Evolutionary conservation across 1,139 yeast species (phyloP), one percentile per base, ranked within the genome.

Genomic region (Meyerozyma smithsonii): DNA sequence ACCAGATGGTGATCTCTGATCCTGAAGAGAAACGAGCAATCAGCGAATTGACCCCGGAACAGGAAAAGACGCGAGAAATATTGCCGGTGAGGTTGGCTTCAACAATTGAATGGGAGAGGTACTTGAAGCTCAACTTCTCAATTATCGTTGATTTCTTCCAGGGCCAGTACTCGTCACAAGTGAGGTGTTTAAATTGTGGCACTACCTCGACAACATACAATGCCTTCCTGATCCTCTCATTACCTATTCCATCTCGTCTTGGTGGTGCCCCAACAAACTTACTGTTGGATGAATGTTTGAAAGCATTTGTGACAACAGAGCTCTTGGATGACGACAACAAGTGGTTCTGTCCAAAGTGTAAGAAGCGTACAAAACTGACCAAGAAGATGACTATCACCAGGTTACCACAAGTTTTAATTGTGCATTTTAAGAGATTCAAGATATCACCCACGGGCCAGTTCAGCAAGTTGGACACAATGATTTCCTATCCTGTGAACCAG

Each of bases 81-180:
- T 62, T 88, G 54, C 87, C 95, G 1, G 74, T 89, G 5, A 72
- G 97, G 45, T 71, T 86, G 32, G 97, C 97, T 0, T 84, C 96
- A 0, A 81, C 95, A 0, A 83, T 89, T 38, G 97, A 92, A 59
- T 92, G 98, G 98, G 96, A 88, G 55, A 71, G 96, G 44, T 89
- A 88, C 56, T 67, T 88, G 41, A 84, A 84, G 43, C 77, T 90
- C 21, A 92, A 92, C 58, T 84, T 85, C 50, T 89, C 97, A 28
- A 76, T 85, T 1, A 75, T 92, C 21, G 95, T 88, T 3, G 95
- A 87, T 54, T 77, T 81, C 41, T 87, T 88, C 55, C 96, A 89
- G 59, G 97, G 97, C 1, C 97, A 92, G 61, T 85, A 85, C 54
- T 76, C 88, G 38, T 86, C 96, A 8, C 84, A 80, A 44, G 67